Percentiles rank a stretch among this genome's conserved stretches.
These are phyloP conservation scores for Lycium ferocissimum DNA, from an alignment of 257 asterid genomes.

Conservation along the genomic window DNA sequence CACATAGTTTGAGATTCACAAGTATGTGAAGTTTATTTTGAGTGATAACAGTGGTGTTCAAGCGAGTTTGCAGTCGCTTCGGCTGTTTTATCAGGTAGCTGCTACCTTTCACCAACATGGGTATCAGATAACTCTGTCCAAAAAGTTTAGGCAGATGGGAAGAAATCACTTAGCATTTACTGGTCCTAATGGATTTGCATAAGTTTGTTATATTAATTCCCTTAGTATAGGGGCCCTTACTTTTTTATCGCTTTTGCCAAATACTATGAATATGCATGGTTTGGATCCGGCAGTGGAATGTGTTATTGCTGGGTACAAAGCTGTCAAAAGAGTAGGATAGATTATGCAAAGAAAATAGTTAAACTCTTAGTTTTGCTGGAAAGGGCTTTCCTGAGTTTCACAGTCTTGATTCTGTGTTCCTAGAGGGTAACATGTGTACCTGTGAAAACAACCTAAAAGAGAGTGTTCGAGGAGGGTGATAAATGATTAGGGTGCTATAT, in stretches of 20 bases:
- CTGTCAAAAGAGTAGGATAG: not conserved
- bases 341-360: not conserved
- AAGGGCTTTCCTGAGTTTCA: not conserved
- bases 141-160: too few species aligned
- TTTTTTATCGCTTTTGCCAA: not conserved
- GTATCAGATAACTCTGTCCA: too few species aligned
- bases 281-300: not conserved
- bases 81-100: too few species aligned
- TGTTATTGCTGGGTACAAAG: not conserved
- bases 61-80: too few species aligned
- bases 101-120: too few species aligned
- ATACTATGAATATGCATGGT: not conserved
- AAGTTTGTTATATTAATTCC: too few species aligned
- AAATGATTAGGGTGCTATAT: conserved; percentile 7
- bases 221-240: not conserved
- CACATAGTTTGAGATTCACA: not conserved
- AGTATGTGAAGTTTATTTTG: too few species aligned
- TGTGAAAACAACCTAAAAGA: not conserved
- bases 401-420: not conserved
- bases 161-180: too few species aligned
- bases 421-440: not conserved
- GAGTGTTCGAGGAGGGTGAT: not conserved
- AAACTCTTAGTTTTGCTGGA: not conserved
- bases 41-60: too few species aligned
- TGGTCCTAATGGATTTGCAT: too few species aligned